Base-by-base conservation (phyloP, 2,329 filamentous ascomycete genomes). In the Cladosporium halotolerans region DNA sequence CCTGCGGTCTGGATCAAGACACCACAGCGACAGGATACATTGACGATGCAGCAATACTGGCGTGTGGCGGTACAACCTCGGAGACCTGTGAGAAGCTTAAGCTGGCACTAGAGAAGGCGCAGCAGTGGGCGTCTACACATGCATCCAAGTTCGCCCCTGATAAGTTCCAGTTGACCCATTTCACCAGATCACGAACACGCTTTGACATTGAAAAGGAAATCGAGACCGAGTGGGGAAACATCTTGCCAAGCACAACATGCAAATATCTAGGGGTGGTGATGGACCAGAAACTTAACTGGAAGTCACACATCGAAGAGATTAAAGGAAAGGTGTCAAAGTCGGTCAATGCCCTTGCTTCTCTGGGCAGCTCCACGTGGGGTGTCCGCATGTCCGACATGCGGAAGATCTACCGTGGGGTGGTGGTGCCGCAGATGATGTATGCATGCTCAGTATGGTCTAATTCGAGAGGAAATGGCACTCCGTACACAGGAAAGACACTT, bases 121-220 rank as follows among this genome's bases (percentile, higher is more conserved):
- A 52, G 7, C 38, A 38, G 16, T 69, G 57, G 63, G 62, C 60
- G 14, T 58, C 38, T 34, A 63, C 43, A 34, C 58, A 67, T 54
- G 60, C 52, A 45, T 64, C 58, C 1, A 53, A 62, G 36, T 68
- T 69, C 50, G 60, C 61, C 4, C 61, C 57, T 46, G 55, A 62
- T 16, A 69, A 68, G 48, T 68, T 62, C 57, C 34, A 63, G 53
- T 61, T 69, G 1, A 64, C 36, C 13, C 13, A 16, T n/a, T n/a
- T n/a, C 13, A 40, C 13, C 36, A 40, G 13, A 40, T n/a, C 36
- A n/a, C 16, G 13, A 40, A 16, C 23, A 28, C 23, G 23, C 23
- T 28, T 28, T 7, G 23, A 28, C 23, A 28, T 4, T 28, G 23
- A 28, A 28, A 28, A 28, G 23, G 23, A 28, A 28, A 28, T 28